Evolutionary conservation across 2,329 filamentous ascomycete genomes (phyloP).

Genomic region (Aspergillus carbonarius): DNA sequence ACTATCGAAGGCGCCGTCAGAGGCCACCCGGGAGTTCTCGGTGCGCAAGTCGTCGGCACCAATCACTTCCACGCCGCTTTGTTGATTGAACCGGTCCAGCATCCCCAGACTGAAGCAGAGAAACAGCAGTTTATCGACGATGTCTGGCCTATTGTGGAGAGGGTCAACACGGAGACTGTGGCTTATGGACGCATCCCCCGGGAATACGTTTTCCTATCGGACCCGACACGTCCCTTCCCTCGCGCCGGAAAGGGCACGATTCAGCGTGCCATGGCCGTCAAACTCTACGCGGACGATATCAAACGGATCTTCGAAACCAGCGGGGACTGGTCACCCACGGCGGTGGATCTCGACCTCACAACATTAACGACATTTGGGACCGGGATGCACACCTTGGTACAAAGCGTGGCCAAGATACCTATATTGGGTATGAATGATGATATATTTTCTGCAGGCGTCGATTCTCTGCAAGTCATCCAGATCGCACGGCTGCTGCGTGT

Average conservation of each 20-base stretch:
- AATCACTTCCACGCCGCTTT: constrained; percentile 18
- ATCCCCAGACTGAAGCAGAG: background rate
- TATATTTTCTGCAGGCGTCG: constrained; percentile 6
- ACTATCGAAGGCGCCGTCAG: constrained; percentile 17
- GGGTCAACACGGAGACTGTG: constrained; percentile 3
- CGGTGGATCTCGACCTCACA: background rate
- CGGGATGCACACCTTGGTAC: background rate
- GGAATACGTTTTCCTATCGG: constrained; percentile 3
- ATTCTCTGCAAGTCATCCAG: constrained; percentile 10
- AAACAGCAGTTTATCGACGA: constrained; percentile 8
- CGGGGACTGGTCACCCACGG: background rate
- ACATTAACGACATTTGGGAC: background rate
- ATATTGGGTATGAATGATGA: background rate
- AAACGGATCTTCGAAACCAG: constrained; percentile 2
- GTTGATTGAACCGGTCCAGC: constrained; percentile 13
- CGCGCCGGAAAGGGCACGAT: constrained; percentile 8
- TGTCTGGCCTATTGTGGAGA: constrained; percentile 9
- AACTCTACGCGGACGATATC: constrained; percentile 9
- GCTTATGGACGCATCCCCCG: constrained; percentile 6
- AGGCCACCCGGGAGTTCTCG: constrained; percentile 15
- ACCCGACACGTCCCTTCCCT: constrained; percentile 3
- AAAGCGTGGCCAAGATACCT: background rate
- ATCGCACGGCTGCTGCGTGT: background rate
- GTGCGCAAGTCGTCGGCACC: constrained; percentile 19
- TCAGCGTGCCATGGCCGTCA: background rate